phyloP scores from a whole-genome alignment of 192 early-diverging fungal genomes.

The Chytriomyces sp. region DNA sequence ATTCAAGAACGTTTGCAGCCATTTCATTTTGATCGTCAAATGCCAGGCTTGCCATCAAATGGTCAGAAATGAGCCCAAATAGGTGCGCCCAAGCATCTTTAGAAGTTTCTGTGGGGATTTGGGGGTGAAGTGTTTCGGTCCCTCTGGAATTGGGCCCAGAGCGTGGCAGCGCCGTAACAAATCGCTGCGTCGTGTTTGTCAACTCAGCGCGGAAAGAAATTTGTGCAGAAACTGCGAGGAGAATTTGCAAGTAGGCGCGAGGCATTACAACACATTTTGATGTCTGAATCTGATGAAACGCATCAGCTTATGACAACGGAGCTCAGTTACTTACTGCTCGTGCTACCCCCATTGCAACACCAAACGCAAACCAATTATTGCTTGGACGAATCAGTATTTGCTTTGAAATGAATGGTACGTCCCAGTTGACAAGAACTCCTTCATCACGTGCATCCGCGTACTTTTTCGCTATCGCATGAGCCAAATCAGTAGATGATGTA shows the following conservation, averaged over 20 bases:
- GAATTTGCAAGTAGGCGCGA: slow-evolving; percentile 21
- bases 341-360: slow-evolving; percentile 34
- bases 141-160: not conserved
- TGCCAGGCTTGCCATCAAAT: slow-evolving; percentile 1
- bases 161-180: not conserved
- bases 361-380: slow-evolving; percentile 33
- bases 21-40: slow-evolving; percentile 14
- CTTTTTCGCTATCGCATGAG: not conserved
- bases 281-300: slow-evolving; percentile 14
- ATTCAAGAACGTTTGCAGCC: slow-evolving; percentile 22
- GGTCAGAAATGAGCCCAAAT: slow-evolving; percentile 3
- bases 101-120: not conserved
- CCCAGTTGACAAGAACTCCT: slow-evolving; percentile 29
- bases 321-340: slow-evolving; percentile 10
- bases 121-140: not conserved
- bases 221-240: slow-evolving; percentile 5
- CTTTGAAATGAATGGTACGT: slow-evolving; percentile 25
- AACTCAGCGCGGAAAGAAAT: not conserved
- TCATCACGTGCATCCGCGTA: not conserved
- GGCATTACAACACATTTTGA: slow-evolving; percentile 3
- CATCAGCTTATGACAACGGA: not conserved
- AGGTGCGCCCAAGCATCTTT: slow-evolving; percentile 15
- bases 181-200: not conserved
- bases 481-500: not conserved
- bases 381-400: slow-evolving; percentile 1